Percentiles rank a stretch among this genome's conserved stretches.
These are phyloP conservation scores for Delitschia confertaspora DNA, from an alignment of 495 filamentous ascomycete species.

Conservation along the genomic window DNA sequence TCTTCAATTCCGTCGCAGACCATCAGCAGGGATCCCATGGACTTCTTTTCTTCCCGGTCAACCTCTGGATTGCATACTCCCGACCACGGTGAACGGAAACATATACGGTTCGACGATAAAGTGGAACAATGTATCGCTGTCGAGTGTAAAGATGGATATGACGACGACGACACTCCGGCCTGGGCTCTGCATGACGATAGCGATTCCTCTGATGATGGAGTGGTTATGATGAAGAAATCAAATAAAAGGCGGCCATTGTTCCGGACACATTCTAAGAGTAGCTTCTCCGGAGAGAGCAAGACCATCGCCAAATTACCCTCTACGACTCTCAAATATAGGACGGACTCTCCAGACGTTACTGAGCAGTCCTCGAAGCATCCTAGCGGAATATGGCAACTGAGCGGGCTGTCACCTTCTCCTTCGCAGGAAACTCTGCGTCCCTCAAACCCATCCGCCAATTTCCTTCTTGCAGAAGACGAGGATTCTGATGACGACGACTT, in stretches of 20 bases:
- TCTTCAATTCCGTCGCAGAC: constrained; percentile 45
- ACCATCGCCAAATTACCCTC: constrained; percentile 90
- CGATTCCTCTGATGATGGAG: constrained; percentile 65
- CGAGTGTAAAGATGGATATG: constrained; percentile 65
- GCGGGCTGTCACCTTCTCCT: constrained; percentile 53
- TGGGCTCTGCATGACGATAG: constrained; percentile 43
- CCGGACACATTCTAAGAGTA: constrained; percentile 44
- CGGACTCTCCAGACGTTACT: constrained; percentile 62
- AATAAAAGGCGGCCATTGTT: constrained; percentile 37
- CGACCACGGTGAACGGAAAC: constrained; percentile 53
- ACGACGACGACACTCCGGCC: constrained; percentile 41
- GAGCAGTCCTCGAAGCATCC: constrained; percentile 36
- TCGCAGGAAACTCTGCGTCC: constrained; percentile 71
- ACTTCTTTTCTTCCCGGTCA: constrained; percentile 48
- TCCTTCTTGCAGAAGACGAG: constrained; percentile 48
- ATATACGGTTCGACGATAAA: constrained; percentile 94
- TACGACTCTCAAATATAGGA: constrained; percentile 82
- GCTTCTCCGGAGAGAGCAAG: constrained; percentile 59
- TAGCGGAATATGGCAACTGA: constrained; percentile 31
- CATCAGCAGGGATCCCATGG: constrained; percentile 48
- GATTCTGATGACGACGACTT: constrained; percentile 62
- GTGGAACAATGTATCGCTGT: constrained; percentile 95
- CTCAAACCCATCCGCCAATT: constrained; percentile 58
- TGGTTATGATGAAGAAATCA: constrained; percentile 70
- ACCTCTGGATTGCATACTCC: constrained; percentile 63